Evolutionary conservation across 106 monocot species (phyloP).

Genomic region (Dendrobium catenatum): DNA sequence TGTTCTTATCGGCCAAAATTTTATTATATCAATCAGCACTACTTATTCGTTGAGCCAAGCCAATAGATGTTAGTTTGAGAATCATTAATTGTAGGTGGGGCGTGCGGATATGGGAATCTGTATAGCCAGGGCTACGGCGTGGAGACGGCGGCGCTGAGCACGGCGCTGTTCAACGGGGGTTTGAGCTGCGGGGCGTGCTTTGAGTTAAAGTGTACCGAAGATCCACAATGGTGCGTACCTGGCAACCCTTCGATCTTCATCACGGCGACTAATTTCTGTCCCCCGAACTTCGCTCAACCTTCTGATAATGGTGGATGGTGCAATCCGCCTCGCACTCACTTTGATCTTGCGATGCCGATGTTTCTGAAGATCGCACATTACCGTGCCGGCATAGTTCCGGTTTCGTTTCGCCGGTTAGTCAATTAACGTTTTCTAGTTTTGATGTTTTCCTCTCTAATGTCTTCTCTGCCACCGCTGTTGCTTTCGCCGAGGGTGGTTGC

Average conservation of each 20-base stretch:
- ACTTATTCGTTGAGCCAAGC: background rate
- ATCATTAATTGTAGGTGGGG: constrained; percentile 35
- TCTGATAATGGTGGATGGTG: constrained; percentile 50
- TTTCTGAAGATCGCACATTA: constrained; percentile 45
- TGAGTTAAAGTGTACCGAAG: constrained; percentile 58
- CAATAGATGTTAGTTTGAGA: background rate
- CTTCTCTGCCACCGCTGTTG: background rate
- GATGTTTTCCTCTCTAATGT: background rate
- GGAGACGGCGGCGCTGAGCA: constrained; percentile 68
- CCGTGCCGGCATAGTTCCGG: constrained; percentile 40
- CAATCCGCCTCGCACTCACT: constrained; percentile 36
- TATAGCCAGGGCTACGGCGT: constrained; percentile 49
- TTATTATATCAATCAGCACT: background rate
- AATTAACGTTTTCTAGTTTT: background rate
- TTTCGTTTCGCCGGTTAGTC: constrained; percentile 29
- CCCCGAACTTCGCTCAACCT: constrained; percentile 60
- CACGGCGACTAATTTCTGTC: constrained; percentile 79
- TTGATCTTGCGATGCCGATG: constrained; percentile 45
- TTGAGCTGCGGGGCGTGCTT: constrained; percentile 61
- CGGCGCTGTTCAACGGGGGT: constrained; percentile 59
- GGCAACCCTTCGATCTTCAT: constrained; percentile 64
- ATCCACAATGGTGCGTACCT: constrained; percentile 49
- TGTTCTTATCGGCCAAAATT: background rate
- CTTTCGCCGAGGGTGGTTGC: too few species aligned
- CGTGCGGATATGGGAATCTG: constrained; percentile 64